Percentiles rank a stretch among this genome's conserved stretches.
phyloP scores from a whole-genome alignment of 2,329 filamentous ascomycete species.

The Escovopsis sp. region DNA sequence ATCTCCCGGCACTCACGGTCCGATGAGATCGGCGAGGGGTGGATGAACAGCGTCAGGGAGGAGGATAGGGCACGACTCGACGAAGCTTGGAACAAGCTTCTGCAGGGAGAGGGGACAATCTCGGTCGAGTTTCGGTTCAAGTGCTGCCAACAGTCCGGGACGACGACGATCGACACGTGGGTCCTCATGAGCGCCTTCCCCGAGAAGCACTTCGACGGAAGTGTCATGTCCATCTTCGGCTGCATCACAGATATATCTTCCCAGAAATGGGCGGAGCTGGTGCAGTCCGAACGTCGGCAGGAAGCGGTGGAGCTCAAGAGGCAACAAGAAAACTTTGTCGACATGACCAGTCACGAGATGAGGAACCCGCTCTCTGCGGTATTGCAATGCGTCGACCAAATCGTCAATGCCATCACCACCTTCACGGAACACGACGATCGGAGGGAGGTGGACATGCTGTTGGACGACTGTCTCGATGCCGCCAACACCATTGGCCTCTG shows the following conservation, averaged over 20 bases:
- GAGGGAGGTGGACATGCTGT: slow-evolving; percentile 30
- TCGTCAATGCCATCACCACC: slow-evolving; percentile 34
- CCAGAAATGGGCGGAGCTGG: slow-evolving; percentile 72
- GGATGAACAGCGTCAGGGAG: slow-evolving; percentile 58
- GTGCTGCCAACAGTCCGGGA: slow-evolving; percentile 45
- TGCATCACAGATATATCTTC: slow-evolving; percentile 75
- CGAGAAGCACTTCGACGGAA: slow-evolving; percentile 48
- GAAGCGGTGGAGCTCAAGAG: slow-evolving; percentile 71
- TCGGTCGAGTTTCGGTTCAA: slow-evolving; percentile 67
- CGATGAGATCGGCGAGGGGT: slow-evolving; percentile 43
- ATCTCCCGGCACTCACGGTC: slow-evolving; percentile 53
- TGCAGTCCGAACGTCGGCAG: slow-evolving; percentile 62
- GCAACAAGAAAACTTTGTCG: slow-evolving; percentile 57
- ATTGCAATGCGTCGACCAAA: slow-evolving; percentile 64
- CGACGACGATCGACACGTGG: slow-evolving; percentile 54
- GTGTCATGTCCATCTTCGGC: slow-evolving; percentile 61
- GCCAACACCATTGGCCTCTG: slow-evolving; percentile 72
- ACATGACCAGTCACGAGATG: slow-evolving; percentile 64
- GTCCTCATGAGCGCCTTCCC: slow-evolving; percentile 64
- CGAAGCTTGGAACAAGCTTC: slow-evolving; percentile 46
- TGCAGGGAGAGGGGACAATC: slow-evolving; percentile 46
- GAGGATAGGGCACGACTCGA: slow-evolving; percentile 49
- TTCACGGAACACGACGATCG: slow-evolving; percentile 24
- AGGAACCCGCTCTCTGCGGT: slow-evolving; percentile 63
- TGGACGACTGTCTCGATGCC: slow-evolving; percentile 51